Evolutionary conservation across 345 rosid genomes (phyloP).

Genomic region (Rhodomyrtus tomentosa): DNA sequence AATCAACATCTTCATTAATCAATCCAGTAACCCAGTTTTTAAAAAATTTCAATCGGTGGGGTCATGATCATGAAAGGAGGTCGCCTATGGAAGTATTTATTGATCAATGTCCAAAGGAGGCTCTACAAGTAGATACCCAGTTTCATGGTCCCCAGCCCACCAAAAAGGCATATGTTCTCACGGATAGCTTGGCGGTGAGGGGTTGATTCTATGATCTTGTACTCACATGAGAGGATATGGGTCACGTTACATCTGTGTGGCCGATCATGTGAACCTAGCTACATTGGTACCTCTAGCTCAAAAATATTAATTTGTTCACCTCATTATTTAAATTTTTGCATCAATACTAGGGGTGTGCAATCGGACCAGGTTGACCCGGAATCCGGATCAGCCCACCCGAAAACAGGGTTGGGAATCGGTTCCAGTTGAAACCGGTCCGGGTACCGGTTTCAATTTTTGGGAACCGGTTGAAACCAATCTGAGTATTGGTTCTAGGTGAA

Average conservation of each 20-base stretch:
- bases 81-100: neutral
- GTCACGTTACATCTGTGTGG: neutral
- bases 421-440: too few relatives aligned
- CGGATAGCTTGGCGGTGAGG: neutral
- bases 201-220: too few relatives aligned
- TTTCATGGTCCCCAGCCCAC: neutral
- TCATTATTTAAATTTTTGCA: neutral
- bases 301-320: neutral
- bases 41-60: neutral
- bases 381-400: too few relatives aligned
- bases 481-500: too few relatives aligned
- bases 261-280: neutral
- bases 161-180: neutral
- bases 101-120: neutral
- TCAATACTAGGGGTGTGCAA: too few relatives aligned
- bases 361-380: too few relatives aligned
- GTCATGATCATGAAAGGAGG: neutral
- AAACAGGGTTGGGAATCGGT: too few relatives aligned
- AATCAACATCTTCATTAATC: neutral
- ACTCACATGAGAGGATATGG: neutral
- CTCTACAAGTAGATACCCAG: neutral
- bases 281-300: neutral
- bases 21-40: neutral
- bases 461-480: too few relatives aligned
- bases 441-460: too few relatives aligned